Percentiles rank a stretch among this genome's conserved stretches.
phyloP scores from a whole-genome alignment of 192 early-diverging fungal species.

The Anaeromyces robustus region DNA sequence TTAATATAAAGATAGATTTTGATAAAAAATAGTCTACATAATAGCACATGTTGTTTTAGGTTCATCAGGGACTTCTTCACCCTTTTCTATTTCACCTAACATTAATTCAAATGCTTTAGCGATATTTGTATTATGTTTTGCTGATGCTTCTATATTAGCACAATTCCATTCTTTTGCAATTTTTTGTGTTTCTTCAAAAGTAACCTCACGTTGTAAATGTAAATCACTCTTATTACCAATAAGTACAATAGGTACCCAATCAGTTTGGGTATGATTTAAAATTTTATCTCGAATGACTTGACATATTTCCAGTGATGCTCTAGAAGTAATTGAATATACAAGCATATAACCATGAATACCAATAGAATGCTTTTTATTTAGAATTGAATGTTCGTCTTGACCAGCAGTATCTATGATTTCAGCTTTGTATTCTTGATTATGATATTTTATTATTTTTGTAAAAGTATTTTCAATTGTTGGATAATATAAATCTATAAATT shows the following conservation, averaged over 20 bases:
- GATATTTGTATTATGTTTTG: constrained; percentile 84
- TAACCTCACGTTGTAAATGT: constrained; percentile 56
- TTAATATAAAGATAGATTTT: too few species aligned
- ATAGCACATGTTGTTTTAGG: not conserved
- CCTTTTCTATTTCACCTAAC: not conserved
- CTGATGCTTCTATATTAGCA: constrained; percentile 74
- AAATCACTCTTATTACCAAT: constrained; percentile 61
- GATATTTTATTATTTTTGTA: constrained; percentile 67
- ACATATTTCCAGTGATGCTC: constrained; percentile 77
- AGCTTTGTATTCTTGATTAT: constrained; percentile 66
- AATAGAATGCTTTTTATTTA: constrained; percentile 77
- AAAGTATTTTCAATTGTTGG: constrained; percentile 91
- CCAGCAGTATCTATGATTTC: constrained; percentile 95
- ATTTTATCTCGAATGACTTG: constrained; percentile 86
- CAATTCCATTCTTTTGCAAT: constrained; percentile 74
- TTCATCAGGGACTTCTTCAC: not conserved
- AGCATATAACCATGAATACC: constrained; percentile 90
- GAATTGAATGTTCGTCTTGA: constrained; percentile 89
- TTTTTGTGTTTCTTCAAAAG: constrained; percentile 55
- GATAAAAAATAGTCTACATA: not conserved
- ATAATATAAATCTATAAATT: constrained; percentile 82
- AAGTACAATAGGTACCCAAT: constrained; percentile 42
- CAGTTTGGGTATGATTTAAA: constrained; percentile 73
- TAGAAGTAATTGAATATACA: constrained; percentile 77
- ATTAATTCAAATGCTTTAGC: not conserved